phyloP scores from a whole-genome alignment of 2,329 filamentous ascomycete species.

The Aspergillus amoenus region DNA sequence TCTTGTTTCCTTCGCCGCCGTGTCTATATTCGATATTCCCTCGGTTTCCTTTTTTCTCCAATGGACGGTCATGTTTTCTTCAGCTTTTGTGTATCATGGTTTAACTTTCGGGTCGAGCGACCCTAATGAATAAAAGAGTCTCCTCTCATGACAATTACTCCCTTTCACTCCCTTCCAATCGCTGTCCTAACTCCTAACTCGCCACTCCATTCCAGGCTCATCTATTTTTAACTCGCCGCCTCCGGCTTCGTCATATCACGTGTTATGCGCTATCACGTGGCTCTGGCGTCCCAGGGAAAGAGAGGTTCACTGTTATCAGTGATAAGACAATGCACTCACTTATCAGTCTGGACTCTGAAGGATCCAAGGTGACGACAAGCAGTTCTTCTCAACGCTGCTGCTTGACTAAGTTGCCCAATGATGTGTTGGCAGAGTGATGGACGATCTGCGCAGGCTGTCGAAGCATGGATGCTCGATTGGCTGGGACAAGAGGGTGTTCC shows the following conservation, averaged over 20 bases:
- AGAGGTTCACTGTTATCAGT: background rate
- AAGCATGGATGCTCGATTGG: slow-evolving; percentile 1
- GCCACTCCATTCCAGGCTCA: background rate
- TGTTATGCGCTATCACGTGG: background rate
- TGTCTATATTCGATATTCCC: slow-evolving; percentile 18
- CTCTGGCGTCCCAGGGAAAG: background rate
- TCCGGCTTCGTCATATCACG: background rate
- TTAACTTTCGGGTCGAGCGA: slow-evolving; percentile 21
- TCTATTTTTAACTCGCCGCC: background rate
- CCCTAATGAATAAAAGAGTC: slow-evolving; percentile 27
- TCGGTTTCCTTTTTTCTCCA: slow-evolving; percentile 2
- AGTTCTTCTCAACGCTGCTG: background rate
- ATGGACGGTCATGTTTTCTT: slow-evolving; percentile 17
- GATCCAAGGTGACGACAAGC: background rate
- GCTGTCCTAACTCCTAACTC: background rate
- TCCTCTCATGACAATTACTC: slow-evolving; percentile 23
- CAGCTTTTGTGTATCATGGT: slow-evolving; percentile 24
- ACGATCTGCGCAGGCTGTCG: slow-evolving; percentile 15
- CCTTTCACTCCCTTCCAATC: background rate
- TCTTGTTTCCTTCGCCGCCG: slow-evolving; percentile 18
- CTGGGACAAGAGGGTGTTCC: slow-evolving; percentile 1
- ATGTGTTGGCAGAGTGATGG: slow-evolving; percentile 10
- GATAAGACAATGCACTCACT: background rate
- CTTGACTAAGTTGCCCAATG: slow-evolving; percentile 10
- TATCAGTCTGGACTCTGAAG: background rate